Conservation (phyloP, 139 green algal genomes). For the Chlamydomonas eustigma region DNA sequence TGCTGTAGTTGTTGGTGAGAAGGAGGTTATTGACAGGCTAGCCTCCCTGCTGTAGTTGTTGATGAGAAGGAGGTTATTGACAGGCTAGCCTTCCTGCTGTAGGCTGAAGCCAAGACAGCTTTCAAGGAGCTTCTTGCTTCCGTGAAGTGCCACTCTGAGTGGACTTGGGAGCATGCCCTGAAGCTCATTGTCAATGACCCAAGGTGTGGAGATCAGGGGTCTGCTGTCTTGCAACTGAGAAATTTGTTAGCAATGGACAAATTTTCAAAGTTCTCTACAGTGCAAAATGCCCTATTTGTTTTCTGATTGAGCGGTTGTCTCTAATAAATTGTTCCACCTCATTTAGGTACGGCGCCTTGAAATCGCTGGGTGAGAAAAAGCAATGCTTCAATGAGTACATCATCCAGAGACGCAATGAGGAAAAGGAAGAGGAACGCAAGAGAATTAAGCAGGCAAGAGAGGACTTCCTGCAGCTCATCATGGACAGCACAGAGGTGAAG, state of each 20-base stretch:
- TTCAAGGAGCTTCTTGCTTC: slow-evolving; percentile 89
- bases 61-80: too few species aligned
- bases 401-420: slow-evolving; percentile 53
- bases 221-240: too few species aligned
- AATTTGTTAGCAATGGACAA: too few species aligned
- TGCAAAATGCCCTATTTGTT: background rate
- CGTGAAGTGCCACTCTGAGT: slow-evolving; percentile 47
- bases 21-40: too few species aligned
- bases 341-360: slow-evolving; percentile 75
- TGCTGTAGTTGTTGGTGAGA: too few species aligned
- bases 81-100: too few species aligned
- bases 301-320: background rate
- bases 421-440: slow-evolving; percentile 70
- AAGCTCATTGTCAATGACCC: slow-evolving; percentile 63
- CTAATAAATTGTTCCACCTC: background rate
- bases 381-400: slow-evolving; percentile 88
- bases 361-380: slow-evolving; percentile 87
- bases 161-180: slow-evolving; percentile 81
- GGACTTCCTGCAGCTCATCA: slow-evolving; percentile 59
- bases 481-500: slow-evolving; percentile 33
- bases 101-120: slow-evolving; percentile 83
- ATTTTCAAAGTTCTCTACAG: slow-evolving; percentile 65
- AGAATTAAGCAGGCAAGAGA: slow-evolving; percentile 53
- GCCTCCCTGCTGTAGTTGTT: too few species aligned
- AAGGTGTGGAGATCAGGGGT: too few species aligned